phyloP scores from a whole-genome alignment of 2,329 filamentous ascomycete genomes.

The Aureobasidium sp. region DNA sequence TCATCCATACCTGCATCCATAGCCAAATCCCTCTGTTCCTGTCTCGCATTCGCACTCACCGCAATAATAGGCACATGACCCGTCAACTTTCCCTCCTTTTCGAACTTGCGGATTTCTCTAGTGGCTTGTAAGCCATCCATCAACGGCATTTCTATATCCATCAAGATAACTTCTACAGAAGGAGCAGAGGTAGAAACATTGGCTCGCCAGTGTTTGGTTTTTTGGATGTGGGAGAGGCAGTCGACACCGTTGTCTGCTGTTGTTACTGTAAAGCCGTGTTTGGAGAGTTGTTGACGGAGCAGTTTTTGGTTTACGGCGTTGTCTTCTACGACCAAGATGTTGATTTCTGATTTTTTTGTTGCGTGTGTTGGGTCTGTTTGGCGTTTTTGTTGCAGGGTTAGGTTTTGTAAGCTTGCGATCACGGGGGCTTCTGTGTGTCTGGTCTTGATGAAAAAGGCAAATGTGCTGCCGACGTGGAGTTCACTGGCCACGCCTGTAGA shows the following conservation, averaged over 20 bases:
- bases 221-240: conserved; percentile 25
- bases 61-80: conserved; percentile 66
- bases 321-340: conserved; percentile 25
- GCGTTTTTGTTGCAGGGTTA: neutral
- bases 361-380: neutral
- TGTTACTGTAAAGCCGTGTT: conserved; percentile 27
- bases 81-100: conserved; percentile 52
- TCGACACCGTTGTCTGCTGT: conserved; percentile 32
- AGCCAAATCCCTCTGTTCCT: conserved; percentile 64
- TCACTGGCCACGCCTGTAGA: conserved; percentile 44
- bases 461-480: conserved; percentile 52
- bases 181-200: neutral
- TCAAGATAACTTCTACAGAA: conserved; percentile 44
- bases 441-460: conserved; percentile 58
- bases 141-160: conserved; percentile 73
- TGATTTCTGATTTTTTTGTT: neutral
- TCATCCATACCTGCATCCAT: conserved; percentile 59
- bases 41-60: conserved; percentile 70
- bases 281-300: conserved; percentile 29
- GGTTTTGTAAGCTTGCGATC: neutral
- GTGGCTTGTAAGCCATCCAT: conserved; percentile 64
- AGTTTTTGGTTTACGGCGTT: conserved; percentile 35
- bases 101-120: conserved; percentile 57
- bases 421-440: conserved; percentile 23
- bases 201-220: conserved; percentile 14